These are phyloP conservation scores for Albugo laibachii DNA, from an alignment of 352 stramenopile species.

Conservation along the genomic window DNA sequence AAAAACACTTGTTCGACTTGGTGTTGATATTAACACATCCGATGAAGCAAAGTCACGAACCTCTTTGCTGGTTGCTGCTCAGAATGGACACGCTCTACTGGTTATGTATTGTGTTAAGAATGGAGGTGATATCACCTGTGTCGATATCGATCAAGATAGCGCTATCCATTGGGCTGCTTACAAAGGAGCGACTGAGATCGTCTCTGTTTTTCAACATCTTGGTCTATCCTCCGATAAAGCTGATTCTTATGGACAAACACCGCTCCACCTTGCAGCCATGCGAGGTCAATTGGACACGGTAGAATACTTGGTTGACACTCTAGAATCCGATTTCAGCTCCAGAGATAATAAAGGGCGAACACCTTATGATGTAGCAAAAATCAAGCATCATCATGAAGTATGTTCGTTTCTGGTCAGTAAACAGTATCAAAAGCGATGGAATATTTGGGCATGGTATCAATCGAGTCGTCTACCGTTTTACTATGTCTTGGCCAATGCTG, in stretches of 20 bases:
- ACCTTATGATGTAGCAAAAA: conserved; percentile 29
- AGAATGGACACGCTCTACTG: conserved; percentile 52
- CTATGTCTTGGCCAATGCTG: conserved; percentile 39
- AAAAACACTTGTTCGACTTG: conserved; percentile 34
- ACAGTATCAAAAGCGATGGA: conserved; percentile 23
- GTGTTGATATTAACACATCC: conserved; percentile 48
- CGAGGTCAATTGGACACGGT: conserved; percentile 43
- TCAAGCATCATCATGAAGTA: conserved; percentile 34
- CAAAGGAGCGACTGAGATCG: conserved; percentile 64
- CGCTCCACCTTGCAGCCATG: conserved; percentile 65
- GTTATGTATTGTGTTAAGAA: conserved; percentile 60
- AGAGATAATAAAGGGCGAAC: conserved; percentile 33
- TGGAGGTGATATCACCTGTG: conserved; percentile 37
- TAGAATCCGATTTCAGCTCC: conserved; percentile 33
- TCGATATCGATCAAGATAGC: conserved; percentile 49
- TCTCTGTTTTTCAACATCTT: conserved; percentile 68
- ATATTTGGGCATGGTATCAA: conserved; percentile 33
- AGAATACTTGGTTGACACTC: conserved; percentile 59
- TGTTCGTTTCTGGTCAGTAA: conserved; percentile 27
- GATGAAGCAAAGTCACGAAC: conserved; percentile 54
- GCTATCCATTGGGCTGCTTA: conserved; percentile 76
- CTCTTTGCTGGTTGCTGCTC: conserved; percentile 48
- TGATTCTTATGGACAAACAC: conserved; percentile 62
- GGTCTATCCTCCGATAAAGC: conserved; percentile 34
- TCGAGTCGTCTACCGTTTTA: conserved; percentile 38